These are phyloP conservation scores for Emericellopsis cladophorae DNA, from an alignment of 2,329 filamentous ascomycete species.

Conservation along the genomic window DNA sequence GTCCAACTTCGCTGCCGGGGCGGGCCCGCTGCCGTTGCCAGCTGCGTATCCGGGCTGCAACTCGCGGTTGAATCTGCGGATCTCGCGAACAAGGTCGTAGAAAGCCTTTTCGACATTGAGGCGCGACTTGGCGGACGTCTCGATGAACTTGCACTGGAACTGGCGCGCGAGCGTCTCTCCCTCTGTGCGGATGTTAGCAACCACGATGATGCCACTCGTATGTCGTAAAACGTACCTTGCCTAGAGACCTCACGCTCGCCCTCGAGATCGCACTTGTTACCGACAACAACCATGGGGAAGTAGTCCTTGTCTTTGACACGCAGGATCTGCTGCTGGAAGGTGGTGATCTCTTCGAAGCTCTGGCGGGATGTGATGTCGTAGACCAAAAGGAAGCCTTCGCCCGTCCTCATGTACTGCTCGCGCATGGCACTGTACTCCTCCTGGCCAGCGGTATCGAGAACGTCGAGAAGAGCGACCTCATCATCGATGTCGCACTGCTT, in stretches of 20 bases:
- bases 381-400: slow-evolving; percentile 93
- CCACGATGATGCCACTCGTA: slow-evolving; percentile 1
- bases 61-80: slow-evolving; percentile 95
- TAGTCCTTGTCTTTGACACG: slow-evolving; percentile 99
- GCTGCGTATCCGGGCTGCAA: slow-evolving; percentile 76
- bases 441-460: slow-evolving; percentile 94
- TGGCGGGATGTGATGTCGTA: slow-evolving; percentile 97
- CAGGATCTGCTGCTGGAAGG: slow-evolving; percentile 97
- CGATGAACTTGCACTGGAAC: slow-evolving; percentile 97
- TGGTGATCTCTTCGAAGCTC: slow-evolving; percentile 96
- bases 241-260: slow-evolving; percentile 80
- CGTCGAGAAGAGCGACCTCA: slow-evolving; percentile 92
- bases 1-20: slow-evolving; percentile 63
- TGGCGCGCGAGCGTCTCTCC: slow-evolving; percentile 73
- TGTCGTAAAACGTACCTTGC: slow-evolving; percentile 54
- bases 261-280: slow-evolving; percentile 98
- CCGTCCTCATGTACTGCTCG: slow-evolving; percentile 99
- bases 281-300: slow-evolving; percentile 97
- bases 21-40: slow-evolving; percentile 47
- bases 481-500: slow-evolving; percentile 99
- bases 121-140: slow-evolving; percentile 95
- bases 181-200: slow-evolving; percentile 42
- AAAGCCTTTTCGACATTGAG: slow-evolving; percentile 98
- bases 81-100: slow-evolving; percentile 96
- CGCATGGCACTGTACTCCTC: slow-evolving; percentile 99